Conservation (phyloP, 2,329 filamentous ascomycete genomes). For the Cadophora sp. region DNA sequence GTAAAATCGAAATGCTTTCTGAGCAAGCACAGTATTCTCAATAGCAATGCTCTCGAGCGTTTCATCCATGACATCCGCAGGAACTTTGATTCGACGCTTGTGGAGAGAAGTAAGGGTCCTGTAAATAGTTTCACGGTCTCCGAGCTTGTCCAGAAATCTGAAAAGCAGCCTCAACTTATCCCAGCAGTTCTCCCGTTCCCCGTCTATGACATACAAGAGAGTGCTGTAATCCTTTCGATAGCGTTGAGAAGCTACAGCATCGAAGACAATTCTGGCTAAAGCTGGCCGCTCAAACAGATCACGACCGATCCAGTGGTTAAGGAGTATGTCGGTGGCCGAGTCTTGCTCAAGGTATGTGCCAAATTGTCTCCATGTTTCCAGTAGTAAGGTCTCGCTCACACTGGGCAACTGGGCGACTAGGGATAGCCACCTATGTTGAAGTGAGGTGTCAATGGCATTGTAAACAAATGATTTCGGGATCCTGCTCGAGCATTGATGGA, state of each 20-base stretch:
- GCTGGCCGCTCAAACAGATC: constrained; percentile 21
- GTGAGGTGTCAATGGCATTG: neutral
- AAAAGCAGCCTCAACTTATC: constrained; percentile 20
- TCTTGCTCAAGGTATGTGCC: neutral
- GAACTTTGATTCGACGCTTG: constrained; percentile 20
- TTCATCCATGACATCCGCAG: constrained; percentile 20
- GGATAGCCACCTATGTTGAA: constrained; percentile 34
- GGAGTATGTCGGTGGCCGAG: constrained; percentile 15
- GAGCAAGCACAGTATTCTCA: constrained; percentile 20
- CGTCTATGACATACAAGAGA: constrained; percentile 28
- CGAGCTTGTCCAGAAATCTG: constrained; percentile 24
- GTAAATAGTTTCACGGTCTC: constrained; percentile 20
- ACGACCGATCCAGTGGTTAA: constrained; percentile 37
- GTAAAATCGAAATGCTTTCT: constrained; percentile 26
- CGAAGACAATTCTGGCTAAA: constrained; percentile 26
- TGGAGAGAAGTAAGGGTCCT: constrained; percentile 25
- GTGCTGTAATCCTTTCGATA: constrained; percentile 12
- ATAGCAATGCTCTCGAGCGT: constrained; percentile 28
- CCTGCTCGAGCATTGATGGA: constrained; percentile 19
- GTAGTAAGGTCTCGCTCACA: constrained; percentile 21
- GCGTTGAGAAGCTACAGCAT: constrained; percentile 6
- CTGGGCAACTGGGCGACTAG: constrained; percentile 29
- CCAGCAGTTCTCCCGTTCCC: constrained; percentile 24
- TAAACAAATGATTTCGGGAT: neutral
- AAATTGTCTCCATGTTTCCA: constrained; percentile 20